These are phyloP conservation scores for Suzukiozyma palmioleophila DNA, from an alignment of 1,139 yeast genomes.

Conservation along the genomic window DNA sequence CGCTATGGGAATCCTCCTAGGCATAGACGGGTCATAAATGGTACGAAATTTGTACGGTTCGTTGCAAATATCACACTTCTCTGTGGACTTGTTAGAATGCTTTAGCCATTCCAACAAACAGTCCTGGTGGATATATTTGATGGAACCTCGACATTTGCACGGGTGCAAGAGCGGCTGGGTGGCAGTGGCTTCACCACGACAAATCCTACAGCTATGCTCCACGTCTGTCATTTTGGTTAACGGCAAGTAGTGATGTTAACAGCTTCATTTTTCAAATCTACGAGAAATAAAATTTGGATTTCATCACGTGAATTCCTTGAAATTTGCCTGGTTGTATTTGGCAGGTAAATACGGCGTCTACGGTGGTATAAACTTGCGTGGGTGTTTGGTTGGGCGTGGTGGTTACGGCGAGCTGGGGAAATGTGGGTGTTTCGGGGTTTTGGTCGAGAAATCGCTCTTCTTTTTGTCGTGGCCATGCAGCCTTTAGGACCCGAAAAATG, in stretches of 20 bases:
- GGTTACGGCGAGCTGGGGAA: too few species aligned
- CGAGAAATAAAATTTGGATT: too few species aligned
- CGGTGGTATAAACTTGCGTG: too few species aligned
- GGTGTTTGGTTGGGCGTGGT: too few species aligned
- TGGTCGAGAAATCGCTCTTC: too few species aligned
- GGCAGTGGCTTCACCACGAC: slow-evolving; percentile 83
- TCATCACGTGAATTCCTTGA: too few species aligned
- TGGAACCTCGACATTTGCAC: slow-evolving; percentile 91
- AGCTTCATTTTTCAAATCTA: too few species aligned
- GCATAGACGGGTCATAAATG: slow-evolving; percentile 68
- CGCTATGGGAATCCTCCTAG: slow-evolving; percentile 54
- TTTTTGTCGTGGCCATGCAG: too few species aligned
- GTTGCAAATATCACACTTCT: slow-evolving; percentile 87
- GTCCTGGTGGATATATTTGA: slow-evolving; percentile 87
- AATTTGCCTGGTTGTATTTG: too few species aligned
- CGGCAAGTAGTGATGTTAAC: background rate
- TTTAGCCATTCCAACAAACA: slow-evolving; percentile 87
- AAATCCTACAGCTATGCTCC: slow-evolving; percentile 70
- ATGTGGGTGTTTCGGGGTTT: too few species aligned
- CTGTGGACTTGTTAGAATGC: slow-evolving; percentile 54
- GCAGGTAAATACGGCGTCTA: too few species aligned
- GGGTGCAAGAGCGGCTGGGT: slow-evolving; percentile 86
- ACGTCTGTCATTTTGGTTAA: slow-evolving; percentile 8
- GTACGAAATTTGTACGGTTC: slow-evolving; percentile 70
- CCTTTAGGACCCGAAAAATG: too few species aligned